A percentile compares a stretch with the other conserved stretches of the same genome.
Conservation (phyloP, 148 eudicot species). For the Persicaria tinctoria region DNA sequence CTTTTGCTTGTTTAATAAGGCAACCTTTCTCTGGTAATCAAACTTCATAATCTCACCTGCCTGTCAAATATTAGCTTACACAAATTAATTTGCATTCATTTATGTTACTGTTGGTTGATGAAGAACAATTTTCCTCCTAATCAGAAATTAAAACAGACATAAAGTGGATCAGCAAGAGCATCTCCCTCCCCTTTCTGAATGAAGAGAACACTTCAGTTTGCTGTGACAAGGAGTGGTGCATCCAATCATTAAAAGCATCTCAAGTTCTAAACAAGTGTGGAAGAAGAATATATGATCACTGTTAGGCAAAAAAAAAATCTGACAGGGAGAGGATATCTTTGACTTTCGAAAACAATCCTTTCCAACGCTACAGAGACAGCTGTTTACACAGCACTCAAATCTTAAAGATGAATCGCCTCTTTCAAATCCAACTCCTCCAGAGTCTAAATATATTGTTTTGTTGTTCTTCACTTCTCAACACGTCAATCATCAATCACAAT, state of each 20-base stretch:
- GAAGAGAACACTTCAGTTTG: not conserved
- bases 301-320: not conserved
- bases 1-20: constrained; percentile 75
- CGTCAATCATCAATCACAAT: not conserved
- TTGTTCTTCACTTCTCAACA: not conserved
- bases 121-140: not conserved
- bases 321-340: not conserved
- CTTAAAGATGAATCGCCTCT: not conserved
- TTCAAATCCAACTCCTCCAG: not conserved
- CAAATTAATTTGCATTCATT: not conserved
- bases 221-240: not conserved
- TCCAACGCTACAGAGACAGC: not conserved
- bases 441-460: not conserved
- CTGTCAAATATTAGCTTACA: constrained; percentile 34
- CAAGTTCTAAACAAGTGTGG: not conserved
- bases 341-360: not conserved
- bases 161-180: not conserved
- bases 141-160: not conserved
- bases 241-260: not conserved
- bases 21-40: constrained; percentile 83
- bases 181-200: not conserved
- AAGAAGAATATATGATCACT: not conserved
- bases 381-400: not conserved
- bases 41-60: constrained; percentile 90
- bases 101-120: not conserved